Conservation (phyloP, 108 stramenopile species). For the Cylindrotheca closterium region DNA sequence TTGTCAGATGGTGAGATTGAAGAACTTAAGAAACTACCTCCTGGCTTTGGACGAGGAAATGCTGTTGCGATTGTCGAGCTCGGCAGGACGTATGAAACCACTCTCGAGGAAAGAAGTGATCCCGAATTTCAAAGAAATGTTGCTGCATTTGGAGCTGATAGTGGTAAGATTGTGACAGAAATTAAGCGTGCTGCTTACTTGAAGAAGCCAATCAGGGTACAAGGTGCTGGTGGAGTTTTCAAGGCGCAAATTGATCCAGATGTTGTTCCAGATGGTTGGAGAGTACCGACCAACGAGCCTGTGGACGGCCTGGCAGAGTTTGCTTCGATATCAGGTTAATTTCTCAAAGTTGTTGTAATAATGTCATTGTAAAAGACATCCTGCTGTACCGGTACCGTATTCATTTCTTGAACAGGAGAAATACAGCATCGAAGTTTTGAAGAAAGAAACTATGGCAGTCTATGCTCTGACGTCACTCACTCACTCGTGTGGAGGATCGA, state of each 20-base stretch:
- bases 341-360: no score
- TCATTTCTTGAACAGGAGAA: no score
- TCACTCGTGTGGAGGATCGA: no score
- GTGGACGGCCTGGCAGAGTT: not conserved
- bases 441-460: no score
- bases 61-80: conserved; percentile 72
- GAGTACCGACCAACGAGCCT: conserved; percentile 1
- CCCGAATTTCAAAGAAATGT: conserved; percentile 63
- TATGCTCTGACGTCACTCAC: no score
- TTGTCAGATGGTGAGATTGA: conserved; percentile 52
- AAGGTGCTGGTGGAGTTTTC: conserved; percentile 62
- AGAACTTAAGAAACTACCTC: conserved; percentile 51
- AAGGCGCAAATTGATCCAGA: conserved; percentile 50
- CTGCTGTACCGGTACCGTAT: no score
- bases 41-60: conserved; percentile 59
- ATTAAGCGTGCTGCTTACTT: conserved; percentile 65
- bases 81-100: conserved; percentile 70
- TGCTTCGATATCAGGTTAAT: no score
- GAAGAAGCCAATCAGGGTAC: conserved; percentile 40
- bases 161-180: conserved; percentile 66
- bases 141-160: conserved; percentile 61
- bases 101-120: conserved; percentile 45
- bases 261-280: conserved; percentile 66
- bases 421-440: no score
- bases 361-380: no score